These are phyloP conservation scores for Alternaria novae-zelandiae DNA, from an alignment of 2,329 filamentous ascomycete species.

Conservation along the genomic window DNA sequence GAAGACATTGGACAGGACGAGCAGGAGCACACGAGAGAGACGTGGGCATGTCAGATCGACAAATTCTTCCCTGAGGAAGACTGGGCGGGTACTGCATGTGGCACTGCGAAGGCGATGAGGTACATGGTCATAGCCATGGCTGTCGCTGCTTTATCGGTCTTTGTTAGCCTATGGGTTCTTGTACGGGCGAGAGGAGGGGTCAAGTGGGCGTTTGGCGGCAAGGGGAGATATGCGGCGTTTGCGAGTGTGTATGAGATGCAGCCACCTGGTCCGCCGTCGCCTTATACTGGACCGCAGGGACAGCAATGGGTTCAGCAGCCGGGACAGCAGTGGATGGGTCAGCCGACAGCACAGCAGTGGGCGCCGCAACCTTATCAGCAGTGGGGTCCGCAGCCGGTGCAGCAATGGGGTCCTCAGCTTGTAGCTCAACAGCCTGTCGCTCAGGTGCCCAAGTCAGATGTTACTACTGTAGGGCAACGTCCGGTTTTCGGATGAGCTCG, in stretches of 20 bases:
- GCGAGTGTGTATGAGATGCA: conserved; percentile 33
- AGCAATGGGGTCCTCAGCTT: neutral
- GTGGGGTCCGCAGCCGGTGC: neutral
- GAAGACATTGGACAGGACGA: conserved; percentile 21
- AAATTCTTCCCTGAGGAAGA: conserved; percentile 19
- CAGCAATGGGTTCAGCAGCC: conserved; percentile 1
- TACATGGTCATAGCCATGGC: conserved; percentile 33
- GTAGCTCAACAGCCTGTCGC: neutral
- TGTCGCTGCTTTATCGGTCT: conserved; percentile 22
- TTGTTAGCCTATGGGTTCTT: conserved; percentile 28
- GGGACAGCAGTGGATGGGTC: conserved; percentile 11
- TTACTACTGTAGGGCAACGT: conserved; percentile 3
- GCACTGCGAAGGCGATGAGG: conserved; percentile 30
- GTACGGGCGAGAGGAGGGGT: conserved; percentile 32
- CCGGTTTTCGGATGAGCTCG: conserved; percentile 1
- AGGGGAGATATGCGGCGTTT: conserved; percentile 38
- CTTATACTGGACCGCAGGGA: neutral
- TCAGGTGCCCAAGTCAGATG: conserved; percentile 4
- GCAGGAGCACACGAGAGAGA: conserved; percentile 31
- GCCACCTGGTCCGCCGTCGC: neutral
- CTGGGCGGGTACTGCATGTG: conserved; percentile 36
- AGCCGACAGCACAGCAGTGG: conserved; percentile 12
- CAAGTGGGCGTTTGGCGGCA: conserved; percentile 36
- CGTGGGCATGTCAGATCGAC: conserved; percentile 36
- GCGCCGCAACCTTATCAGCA: conserved; percentile 11